Percentiles rank a stretch among this genome's conserved stretches.
These are phyloP conservation scores for Fusarium nanum DNA, from an alignment of 2,329 filamentous ascomycete genomes.

Conservation along the genomic window DNA sequence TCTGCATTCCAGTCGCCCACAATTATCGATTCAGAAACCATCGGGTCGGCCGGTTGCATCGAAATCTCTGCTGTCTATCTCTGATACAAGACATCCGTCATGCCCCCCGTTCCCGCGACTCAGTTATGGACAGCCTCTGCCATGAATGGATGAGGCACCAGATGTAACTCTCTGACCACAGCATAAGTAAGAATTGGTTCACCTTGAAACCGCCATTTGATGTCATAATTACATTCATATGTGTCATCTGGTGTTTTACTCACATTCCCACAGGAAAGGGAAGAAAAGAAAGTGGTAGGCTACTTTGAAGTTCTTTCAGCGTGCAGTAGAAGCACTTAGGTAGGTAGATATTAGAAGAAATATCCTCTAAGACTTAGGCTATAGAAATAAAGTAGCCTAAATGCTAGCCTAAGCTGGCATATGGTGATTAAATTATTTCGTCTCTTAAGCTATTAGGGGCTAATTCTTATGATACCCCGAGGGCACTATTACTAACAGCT, in stretches of 20 bases:
- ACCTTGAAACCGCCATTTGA: background rate
- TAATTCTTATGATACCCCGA: no score
- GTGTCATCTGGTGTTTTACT: background rate
- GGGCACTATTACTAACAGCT: background rate
- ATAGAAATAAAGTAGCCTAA: no score
- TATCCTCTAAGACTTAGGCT: no score
- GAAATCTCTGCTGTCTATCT: conserved; percentile 15
- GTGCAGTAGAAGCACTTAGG: background rate
- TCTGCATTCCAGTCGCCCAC: conserved; percentile 29
- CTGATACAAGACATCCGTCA: conserved; percentile 12
- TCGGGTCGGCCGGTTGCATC: conserved; percentile 14
- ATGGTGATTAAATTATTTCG: no score
- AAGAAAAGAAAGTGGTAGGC: background rate
- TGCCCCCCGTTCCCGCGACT: background rate
- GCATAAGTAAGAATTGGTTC: background rate
- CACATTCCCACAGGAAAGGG: background rate
- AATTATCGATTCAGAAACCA: background rate
- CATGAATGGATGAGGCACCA: background rate
- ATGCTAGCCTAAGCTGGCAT: no score
- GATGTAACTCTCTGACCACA: background rate
- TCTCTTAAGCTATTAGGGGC: no score
- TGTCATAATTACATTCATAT: background rate
- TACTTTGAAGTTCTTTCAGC: background rate
- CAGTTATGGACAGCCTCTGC: background rate
- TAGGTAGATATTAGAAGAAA: no score